Conservation (phyloP, 139 green algal species). For the Coelastrella sp. region DNA sequence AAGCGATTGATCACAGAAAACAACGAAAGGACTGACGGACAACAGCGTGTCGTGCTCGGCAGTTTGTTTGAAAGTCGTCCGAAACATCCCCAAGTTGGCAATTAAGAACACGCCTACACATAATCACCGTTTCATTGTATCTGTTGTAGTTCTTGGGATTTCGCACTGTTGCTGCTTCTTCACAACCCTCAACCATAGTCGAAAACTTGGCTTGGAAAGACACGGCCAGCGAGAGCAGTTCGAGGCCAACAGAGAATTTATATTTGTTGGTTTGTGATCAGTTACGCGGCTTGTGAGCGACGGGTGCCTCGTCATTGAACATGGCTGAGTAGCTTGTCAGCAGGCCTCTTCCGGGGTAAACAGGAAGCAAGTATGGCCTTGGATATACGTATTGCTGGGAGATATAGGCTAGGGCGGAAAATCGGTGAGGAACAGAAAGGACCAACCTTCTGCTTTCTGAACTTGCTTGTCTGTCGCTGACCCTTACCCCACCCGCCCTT, state of each 20-base stretch:
- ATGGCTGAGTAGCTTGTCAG: background rate
- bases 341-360: background rate
- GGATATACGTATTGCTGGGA: constrained; percentile 78
- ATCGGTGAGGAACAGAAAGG: constrained; percentile 50
- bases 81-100: no score
- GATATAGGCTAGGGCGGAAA: constrained; percentile 73
- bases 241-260: background rate
- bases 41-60: no score
- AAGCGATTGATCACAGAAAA: no score
- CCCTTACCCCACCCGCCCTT: no score
- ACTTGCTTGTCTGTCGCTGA: background rate
- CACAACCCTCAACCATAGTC: background rate
- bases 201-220: background rate
- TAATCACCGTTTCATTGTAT: no score
- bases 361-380: constrained; percentile 57
- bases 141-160: no score
- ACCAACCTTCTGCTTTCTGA: background rate
- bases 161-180: background rate
- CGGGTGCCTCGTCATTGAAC: background rate
- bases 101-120: no score
- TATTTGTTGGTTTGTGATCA: background rate
- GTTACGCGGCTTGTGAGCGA: background rate
- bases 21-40: no score
- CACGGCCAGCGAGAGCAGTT: background rate
- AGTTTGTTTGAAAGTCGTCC: no score